Percentiles rank a stretch among this genome's conserved stretches.
Conservation (phyloP, 1,284 basidiomycete species). For the Puccinia polysora region DNA sequence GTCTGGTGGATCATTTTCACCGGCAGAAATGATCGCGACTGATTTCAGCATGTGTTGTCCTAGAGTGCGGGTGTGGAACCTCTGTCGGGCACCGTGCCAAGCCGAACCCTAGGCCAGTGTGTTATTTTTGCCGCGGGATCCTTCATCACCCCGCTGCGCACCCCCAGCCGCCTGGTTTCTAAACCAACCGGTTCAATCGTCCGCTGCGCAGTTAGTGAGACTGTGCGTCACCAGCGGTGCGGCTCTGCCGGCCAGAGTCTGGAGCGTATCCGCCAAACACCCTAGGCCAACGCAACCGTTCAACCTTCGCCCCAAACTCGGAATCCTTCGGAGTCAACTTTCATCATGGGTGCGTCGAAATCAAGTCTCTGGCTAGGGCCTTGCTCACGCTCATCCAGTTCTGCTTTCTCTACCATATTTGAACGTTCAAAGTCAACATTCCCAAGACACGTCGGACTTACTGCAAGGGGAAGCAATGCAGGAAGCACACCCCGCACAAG, state of each 20-base stretch:
- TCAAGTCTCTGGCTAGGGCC: neutral
- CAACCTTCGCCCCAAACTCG: neutral
- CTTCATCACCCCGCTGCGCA: no score
- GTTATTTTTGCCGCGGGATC: no score
- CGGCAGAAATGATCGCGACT: no score
- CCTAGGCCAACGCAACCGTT: neutral
- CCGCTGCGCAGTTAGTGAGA: constrained; percentile 19
- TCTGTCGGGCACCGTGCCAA: no score
- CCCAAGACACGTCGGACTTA: constrained; percentile 61
- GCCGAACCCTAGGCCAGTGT: no score
- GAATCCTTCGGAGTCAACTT: neutral
- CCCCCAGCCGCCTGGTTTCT: no score
- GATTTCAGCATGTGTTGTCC: no score
- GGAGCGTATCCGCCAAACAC: neutral
- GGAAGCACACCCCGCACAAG: constrained; percentile 72
- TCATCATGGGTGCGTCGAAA: constrained; percentile 1
- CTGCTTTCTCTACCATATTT: neutral
- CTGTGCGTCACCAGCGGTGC: neutral
- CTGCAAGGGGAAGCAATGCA: constrained; percentile 98
- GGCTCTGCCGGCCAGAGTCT: neutral
- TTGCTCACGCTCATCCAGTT: neutral
- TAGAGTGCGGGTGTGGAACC: no score
- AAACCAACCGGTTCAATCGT: no score
- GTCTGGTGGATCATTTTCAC: no score
- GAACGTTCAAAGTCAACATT: constrained; percentile 61